Base-by-base conservation (phyloP, 2,329 filamentous ascomycete genomes). In the Fusarium nygamai region DNA sequence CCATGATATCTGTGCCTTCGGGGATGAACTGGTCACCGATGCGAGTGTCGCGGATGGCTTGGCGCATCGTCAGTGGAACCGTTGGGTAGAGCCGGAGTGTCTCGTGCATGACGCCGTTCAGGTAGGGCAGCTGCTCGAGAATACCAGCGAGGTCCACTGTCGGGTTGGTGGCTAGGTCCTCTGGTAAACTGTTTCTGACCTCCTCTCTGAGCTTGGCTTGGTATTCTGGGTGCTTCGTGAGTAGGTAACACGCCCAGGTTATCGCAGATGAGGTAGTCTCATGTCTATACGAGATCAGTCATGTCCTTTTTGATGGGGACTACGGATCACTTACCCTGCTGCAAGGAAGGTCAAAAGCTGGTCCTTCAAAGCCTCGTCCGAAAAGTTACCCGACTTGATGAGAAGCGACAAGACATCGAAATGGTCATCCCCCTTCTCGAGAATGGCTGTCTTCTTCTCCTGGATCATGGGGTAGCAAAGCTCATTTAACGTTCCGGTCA, bases 91-190 rank as follows among this genome's bases (percentile, higher is more conserved):
- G 84, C 31, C 93, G 91, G 31, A 94, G 84, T 2, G 90, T 87
- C 81, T 95, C 93, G 67, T 90, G 88, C 71, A 90, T 89, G 53
- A 94, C 86, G 29, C 92, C 93, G 76, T 93, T 90, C 4, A 94
- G 87, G 73, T 91, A 92, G 5, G 91, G 90, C 41, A 94, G 85
- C 22, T 86, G 85, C 77, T 94, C 92, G 61, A 94, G 84, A 14
- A 87, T 82, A 0, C 81, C 80, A 16, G 86, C 85, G 1, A 87
- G 82, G 8, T 87, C 87, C 6, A 41, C 33, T 0, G 64, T 53
- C 11, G 43, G 57, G 31, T 62, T 47, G 36, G 16, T n/a, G 2
- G 59, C 61, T 1, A 69, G 20, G 1, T 62, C 48, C 10, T 44
- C 44, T 5, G 70, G 63, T 1, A 77, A 9, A 0, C 29, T 48